phyloP scores from a whole-genome alignment of 441 rosid species.

The Eugenia klotzschiana region DNA sequence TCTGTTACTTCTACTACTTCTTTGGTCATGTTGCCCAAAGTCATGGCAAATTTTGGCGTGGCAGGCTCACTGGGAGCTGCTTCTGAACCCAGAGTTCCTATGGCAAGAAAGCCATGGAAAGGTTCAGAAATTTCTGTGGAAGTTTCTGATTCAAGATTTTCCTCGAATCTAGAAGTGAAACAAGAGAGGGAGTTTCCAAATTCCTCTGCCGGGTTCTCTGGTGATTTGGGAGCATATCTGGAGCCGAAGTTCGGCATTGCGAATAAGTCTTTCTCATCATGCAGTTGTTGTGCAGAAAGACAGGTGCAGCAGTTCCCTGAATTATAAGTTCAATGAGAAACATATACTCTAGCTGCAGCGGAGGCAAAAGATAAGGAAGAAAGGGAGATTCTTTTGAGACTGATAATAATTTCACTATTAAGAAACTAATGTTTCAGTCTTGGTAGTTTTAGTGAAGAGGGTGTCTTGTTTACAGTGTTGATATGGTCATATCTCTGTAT shows the following conservation, averaged over 20 bases:
- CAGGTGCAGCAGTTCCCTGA: conserved; percentile 51
- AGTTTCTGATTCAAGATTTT: conserved; percentile 20
- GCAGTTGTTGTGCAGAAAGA: conserved; percentile 33
- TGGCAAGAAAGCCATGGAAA: conserved; percentile 73
- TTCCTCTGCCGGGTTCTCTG: conserved; percentile 19
- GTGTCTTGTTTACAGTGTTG: background rate
- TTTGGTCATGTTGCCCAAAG: conserved; percentile 26
- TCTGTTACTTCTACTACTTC: conserved; percentile 35
- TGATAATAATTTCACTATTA: background rate
- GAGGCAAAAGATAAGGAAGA: background rate
- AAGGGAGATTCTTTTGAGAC: background rate
- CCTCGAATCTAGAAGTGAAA: conserved; percentile 13
- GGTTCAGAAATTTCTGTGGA: conserved; percentile 27
- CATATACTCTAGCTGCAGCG: background rate
- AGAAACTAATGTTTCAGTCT: background rate
- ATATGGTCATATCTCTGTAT: background rate
- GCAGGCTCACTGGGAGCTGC: conserved; percentile 31
- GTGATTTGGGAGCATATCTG: conserved; percentile 17
- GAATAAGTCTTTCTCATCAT: conserved; percentile 30
- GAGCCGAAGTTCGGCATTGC: conserved; percentile 27
- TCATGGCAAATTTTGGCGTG: conserved; percentile 55
- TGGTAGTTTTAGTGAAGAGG: background rate
- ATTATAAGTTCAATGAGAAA: conserved; percentile 8
- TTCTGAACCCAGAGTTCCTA: conserved; percentile 77
- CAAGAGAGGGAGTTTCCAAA: conserved; percentile 24